phyloP scores from a whole-genome alignment of 2,329 filamentous ascomycete genomes.

The Stemphylium beticola region DNA sequence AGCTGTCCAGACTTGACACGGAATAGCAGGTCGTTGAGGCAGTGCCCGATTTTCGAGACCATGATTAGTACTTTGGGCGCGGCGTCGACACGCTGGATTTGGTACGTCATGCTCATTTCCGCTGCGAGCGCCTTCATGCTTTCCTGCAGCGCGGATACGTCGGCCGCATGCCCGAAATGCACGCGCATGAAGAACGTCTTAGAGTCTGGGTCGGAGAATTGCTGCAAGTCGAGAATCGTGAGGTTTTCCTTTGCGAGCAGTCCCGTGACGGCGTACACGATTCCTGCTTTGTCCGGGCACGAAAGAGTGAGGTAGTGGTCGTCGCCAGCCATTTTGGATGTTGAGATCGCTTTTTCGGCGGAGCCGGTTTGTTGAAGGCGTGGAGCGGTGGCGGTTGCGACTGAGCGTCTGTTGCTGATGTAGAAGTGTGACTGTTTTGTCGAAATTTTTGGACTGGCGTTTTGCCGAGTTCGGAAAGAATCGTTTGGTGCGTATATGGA shows the following conservation, averaged over 20 bases:
- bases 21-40: slow-evolving; percentile 83
- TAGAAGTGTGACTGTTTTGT: slow-evolving; percentile 26
- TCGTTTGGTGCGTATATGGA: slow-evolving; percentile 23
- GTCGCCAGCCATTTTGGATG: slow-evolving; percentile 37
- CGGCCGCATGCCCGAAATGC: slow-evolving; percentile 70
- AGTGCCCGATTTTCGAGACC: slow-evolving; percentile 89
- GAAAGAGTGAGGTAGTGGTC: slow-evolving; percentile 71
- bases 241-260: slow-evolving; percentile 74
- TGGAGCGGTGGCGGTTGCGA: slow-evolving; percentile 24
- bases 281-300: slow-evolving; percentile 83
- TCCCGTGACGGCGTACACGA: slow-evolving; percentile 83
- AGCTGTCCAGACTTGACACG: slow-evolving; percentile 76
- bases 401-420: slow-evolving; percentile 20
- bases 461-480: slow-evolving; percentile 42
- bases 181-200: slow-evolving; percentile 88
- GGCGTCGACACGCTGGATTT: slow-evolving; percentile 69
- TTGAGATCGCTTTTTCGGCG: slow-evolving; percentile 29
- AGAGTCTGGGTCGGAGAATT: slow-evolving; percentile 78
- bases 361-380: slow-evolving; percentile 30
- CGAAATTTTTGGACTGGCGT: slow-evolving; percentile 37
- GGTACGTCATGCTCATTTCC: slow-evolving; percentile 72
- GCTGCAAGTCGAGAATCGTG: slow-evolving; percentile 84
- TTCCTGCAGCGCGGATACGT: slow-evolving; percentile 55
- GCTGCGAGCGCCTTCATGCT: slow-evolving; percentile 67
- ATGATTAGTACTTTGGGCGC: slow-evolving; percentile 83